These are phyloP conservation scores for Mitragyna speciosa DNA, from an alignment of 257 asterid genomes.

Conservation along the genomic window DNA sequence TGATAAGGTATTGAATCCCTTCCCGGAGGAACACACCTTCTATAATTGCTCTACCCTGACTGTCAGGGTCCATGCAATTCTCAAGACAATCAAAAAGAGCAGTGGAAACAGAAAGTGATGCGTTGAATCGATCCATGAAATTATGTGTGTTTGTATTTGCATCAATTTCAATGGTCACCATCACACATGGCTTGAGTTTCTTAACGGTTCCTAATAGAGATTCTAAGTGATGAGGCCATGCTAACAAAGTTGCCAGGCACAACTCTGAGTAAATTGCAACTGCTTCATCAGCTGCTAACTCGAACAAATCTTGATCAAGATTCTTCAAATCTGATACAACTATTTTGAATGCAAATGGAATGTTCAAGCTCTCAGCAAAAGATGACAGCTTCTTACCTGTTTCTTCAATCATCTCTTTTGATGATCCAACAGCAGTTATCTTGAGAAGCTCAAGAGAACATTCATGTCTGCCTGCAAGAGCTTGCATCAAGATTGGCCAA, in stretches of 20 bases:
- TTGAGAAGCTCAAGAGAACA: constrained; percentile 37
- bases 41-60: constrained; percentile 12
- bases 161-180: constrained; percentile 37
- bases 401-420: constrained; percentile 29
- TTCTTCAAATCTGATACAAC: constrained; percentile 27
- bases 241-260: constrained; percentile 24
- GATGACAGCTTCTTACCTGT: constrained; percentile 32
- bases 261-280: constrained; percentile 33
- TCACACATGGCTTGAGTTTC: constrained; percentile 31
- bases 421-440: constrained; percentile 43
- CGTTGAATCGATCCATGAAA: constrained; percentile 33
- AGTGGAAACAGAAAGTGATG: constrained; percentile 21
- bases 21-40: constrained; percentile 28
- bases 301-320: constrained; percentile 33
- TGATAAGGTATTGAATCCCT: constrained; percentile 18
- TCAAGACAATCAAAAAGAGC: constrained; percentile 36
- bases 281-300: constrained; percentile 29
- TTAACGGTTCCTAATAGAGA: constrained; percentile 23
- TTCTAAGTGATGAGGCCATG: constrained; percentile 25
- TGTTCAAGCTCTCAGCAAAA: constrained; percentile 38
- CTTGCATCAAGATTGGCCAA: constrained; percentile 49
- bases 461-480: constrained; percentile 25
- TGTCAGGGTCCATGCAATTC: constrained; percentile 25
- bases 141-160: constrained; percentile 23
- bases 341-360: constrained; percentile 27